Conservation (phyloP, 768 basidiomycete species). For the Kockovaella imperatae region DNA sequence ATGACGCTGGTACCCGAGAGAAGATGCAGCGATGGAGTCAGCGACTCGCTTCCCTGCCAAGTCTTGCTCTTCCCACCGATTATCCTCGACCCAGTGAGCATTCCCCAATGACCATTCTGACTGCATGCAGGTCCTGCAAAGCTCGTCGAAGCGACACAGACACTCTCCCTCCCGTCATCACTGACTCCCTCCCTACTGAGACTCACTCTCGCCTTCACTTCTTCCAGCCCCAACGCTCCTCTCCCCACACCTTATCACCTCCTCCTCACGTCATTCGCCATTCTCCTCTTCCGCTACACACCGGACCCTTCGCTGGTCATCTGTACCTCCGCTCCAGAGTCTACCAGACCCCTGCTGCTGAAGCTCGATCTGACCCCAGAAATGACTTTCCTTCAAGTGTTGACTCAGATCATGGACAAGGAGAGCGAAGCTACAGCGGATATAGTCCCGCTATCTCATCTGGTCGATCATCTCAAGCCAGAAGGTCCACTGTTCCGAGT, state of each 20-base stretch:
- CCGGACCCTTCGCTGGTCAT: constrained; percentile 91
- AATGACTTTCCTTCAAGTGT: constrained; percentile 82
- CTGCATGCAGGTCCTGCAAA: constrained; percentile 52
- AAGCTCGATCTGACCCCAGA: constrained; percentile 72
- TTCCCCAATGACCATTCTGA: not conserved
- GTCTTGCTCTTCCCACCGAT: constrained; percentile 88
- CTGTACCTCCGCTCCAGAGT: constrained; percentile 63
- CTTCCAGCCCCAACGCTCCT: constrained; percentile 24
- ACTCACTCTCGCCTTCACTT: constrained; percentile 54
- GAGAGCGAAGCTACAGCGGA: constrained; percentile 77
- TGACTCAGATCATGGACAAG: constrained; percentile 73
- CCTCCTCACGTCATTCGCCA: constrained; percentile 81
- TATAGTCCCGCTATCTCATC: constrained; percentile 67
- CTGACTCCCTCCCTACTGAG: constrained; percentile 72
- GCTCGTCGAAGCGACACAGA: constrained; percentile 75
- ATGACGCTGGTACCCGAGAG: constrained; percentile 6
- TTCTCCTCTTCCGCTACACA: constrained; percentile 87
- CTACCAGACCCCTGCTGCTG: constrained; percentile 69
- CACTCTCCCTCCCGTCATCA: constrained; percentile 58
- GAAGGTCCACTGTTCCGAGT: constrained; percentile 67
- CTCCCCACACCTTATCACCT: constrained; percentile 76
- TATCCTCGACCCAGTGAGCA: constrained; percentile 65
- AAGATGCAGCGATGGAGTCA: constrained; percentile 44
- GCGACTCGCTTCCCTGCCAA: constrained; percentile 70
- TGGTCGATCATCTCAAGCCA: constrained; percentile 57